Base-by-base conservation (phyloP, 129 eudicot species). In the Centrapalus pauciflorus region DNA sequence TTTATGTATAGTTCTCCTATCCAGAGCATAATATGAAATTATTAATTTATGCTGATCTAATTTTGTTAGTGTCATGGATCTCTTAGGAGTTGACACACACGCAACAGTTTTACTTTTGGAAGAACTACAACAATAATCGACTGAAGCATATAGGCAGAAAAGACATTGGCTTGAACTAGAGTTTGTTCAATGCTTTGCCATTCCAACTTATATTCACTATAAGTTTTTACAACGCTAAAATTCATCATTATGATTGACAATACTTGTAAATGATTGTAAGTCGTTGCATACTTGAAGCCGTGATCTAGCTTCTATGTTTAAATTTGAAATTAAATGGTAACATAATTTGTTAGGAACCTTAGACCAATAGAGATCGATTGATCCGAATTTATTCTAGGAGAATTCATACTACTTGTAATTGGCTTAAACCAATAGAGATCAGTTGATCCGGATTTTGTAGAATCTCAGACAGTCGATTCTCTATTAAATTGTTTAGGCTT, bases 161-260 rank as follows among this genome's bases (percentile, higher is more conserved):
- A 83, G 98, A 17, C 88, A 88, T 75, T 72, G 85, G 80, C 98
- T 92, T 43, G 98, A 92, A 80, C 78, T 92, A 61, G 96, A 92
- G 77, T 92, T 92, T 66, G 75, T 92, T 14, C 98, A 92, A 33
- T 92, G 98, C 68, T 95, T 92, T 45, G 87, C 98, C 9, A 92
- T 88, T 82, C 98, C 98, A 11, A 92, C 96, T 2, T 92, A 92
- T 67, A 88, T 92, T 46, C 98, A 88, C 66, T 88, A 96, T 92
- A 82, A 51, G 24, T n/a, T n/a, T n/a, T 46, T 45, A 34, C n/a
- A 7, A 8, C 41, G 30, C 28, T 40, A n/a, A 41, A 11, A 23
- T 13, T 61, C 43, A 13, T n/a, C 14, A 25, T 61, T 50, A 32
- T 24, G 20, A 48, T 60, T n/a, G n/a, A 23, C 12, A 1, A n/a